Evolutionary conservation across 208 protist genomes (phyloP), one percentile per base, ranked within the genome.

Genomic region (Trichomonas gallinae): DNA sequence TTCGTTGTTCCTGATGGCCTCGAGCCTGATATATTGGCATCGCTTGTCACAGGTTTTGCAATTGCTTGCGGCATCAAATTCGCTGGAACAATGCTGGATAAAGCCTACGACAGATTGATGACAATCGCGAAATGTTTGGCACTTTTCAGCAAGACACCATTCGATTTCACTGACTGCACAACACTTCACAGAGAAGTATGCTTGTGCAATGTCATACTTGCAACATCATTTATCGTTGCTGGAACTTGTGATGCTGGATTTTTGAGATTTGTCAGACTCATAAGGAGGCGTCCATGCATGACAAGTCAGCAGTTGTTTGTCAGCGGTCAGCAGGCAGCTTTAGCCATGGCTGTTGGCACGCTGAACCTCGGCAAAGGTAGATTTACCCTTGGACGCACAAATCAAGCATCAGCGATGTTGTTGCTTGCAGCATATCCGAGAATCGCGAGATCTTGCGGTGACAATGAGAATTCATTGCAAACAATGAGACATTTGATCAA

Each of bases 51-150:
- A 36, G 87, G 87, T 23, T 93, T 93, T 36, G 9, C 87, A 11
- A 93, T 93, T 51, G 87, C 87, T 36, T 93, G 87, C n/a, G 87
- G 87, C 34, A 44, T 93, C 31, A 93, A 93, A 51, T 93, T 51
- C 38, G 87, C 87, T 11, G 87, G 87, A 34, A 93, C 87, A 51
- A 17, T 93, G 11, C 48, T 49, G 45, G 15, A 36, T 9, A 93
- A 93, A 93, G 87, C 87, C n/a, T 93, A 48, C 46, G 44, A 26
- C 4, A 23, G 87, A 58, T 38, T 93, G n/a, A 8, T 44, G 34
- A 51, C 87, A 51, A 93, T 93, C 21, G 87, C 87, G 2, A 93
- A 93, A 51, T 93, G 87, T 93, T 42, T 93, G 8, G 17, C 40
- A 38, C 15, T 93, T 11, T 51, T 93, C 6, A 44, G 46, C 15